phyloP scores from a whole-genome alignment of 257 asterid species.

The Echites panduratus region DNA sequence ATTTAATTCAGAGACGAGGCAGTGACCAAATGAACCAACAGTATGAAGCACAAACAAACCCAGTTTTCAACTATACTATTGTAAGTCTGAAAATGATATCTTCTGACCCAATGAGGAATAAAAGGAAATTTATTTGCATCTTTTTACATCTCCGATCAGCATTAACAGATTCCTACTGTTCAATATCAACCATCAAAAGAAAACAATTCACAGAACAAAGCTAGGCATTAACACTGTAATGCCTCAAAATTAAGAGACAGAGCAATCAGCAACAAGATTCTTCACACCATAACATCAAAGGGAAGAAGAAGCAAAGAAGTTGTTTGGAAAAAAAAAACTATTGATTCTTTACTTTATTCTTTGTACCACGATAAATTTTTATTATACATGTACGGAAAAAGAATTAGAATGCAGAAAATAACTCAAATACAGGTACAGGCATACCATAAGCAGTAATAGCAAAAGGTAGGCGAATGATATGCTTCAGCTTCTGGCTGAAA shows the following conservation, averaged over 20 bases:
- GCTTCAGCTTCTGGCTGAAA: slow-evolving; percentile 98
- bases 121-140: background rate
- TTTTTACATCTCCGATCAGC: background rate
- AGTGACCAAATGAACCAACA: background rate
- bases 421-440: slow-evolving; percentile 25
- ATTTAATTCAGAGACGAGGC: background rate
- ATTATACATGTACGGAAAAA: background rate
- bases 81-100: background rate
- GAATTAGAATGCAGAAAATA: background rate
- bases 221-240: background rate
- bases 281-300: background rate
- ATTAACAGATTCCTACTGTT: background rate
- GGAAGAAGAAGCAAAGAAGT: background rate
- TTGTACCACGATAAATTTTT: background rate
- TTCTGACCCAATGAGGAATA: background rate
- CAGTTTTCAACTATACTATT: background rate
- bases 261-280: background rate
- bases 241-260: background rate
- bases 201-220: background rate
- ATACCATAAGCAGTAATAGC: slow-evolving; percentile 82
- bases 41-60: background rate
- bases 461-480: slow-evolving; percentile 82
- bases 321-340: background rate
- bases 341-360: background rate
- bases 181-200: background rate